Evolutionary conservation across 2,329 filamentous ascomycete species (phyloP).

Genomic region (Beauveria rudraprayagi): DNA sequence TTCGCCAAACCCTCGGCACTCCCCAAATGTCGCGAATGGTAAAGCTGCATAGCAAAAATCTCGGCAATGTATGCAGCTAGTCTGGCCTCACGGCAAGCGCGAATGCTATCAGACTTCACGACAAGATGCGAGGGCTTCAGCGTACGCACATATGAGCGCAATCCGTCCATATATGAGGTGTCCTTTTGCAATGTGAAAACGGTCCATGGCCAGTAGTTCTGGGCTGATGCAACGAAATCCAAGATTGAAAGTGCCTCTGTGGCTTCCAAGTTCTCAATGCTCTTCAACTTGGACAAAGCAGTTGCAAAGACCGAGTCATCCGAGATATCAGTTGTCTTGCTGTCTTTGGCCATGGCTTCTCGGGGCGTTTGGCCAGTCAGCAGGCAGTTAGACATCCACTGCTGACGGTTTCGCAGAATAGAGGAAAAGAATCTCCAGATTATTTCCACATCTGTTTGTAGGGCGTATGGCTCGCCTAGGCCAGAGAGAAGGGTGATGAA

Average conservation of each 20-base stretch:
- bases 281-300: slow-evolving; percentile 62
- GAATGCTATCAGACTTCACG: slow-evolving; percentile 46
- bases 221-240: slow-evolving; percentile 78
- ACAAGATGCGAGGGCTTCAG: slow-evolving; percentile 45
- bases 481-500: slow-evolving; percentile 73
- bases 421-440: slow-evolving; percentile 84
- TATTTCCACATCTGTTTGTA: slow-evolving; percentile 54
- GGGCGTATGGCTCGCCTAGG: slow-evolving; percentile 66
- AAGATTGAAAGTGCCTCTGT: slow-evolving; percentile 66
- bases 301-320: slow-evolving; percentile 61
- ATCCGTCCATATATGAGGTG: slow-evolving; percentile 60
- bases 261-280: slow-evolving; percentile 56
- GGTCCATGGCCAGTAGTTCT: slow-evolving; percentile 95
- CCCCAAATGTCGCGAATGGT: slow-evolving; percentile 71
- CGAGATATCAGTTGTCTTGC: slow-evolving; percentile 41
- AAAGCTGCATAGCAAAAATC: slow-evolving; percentile 83
- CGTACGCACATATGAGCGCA: slow-evolving; percentile 61
- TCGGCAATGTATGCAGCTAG: slow-evolving; percentile 80
- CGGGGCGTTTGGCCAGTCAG: slow-evolving; percentile 81
- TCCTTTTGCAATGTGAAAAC: slow-evolving; percentile 73
- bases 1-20: slow-evolving; percentile 58
- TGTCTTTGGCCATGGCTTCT: slow-evolving; percentile 55
- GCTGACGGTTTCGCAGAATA: slow-evolving; percentile 81
- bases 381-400: slow-evolving; percentile 92
- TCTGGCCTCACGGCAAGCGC: slow-evolving; percentile 54